Percentiles rank a stretch among this genome's conserved stretches.
These are phyloP conservation scores for Dipteronia sinensis DNA, from an alignment of 345 rosid species.

Conservation along the genomic window DNA sequence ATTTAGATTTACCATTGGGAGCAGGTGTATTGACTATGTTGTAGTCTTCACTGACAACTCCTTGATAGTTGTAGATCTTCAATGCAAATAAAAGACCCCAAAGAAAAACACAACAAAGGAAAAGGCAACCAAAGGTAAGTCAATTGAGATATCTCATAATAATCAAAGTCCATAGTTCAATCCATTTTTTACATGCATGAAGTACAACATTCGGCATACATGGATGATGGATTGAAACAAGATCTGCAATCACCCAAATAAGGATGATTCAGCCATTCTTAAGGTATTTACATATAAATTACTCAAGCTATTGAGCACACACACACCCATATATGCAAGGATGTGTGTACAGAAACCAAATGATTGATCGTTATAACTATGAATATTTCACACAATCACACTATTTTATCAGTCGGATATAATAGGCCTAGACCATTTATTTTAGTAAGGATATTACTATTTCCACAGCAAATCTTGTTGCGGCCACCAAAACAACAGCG, in stretches of 20 bases:
- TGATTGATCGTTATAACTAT: neutral
- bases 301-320: neutral
- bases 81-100: neutral
- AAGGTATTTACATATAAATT: neutral
- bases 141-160: conserved; percentile 18
- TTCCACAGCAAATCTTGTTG: neutral
- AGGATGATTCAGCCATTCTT: neutral
- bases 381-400: too few species aligned
- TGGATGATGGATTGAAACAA: neutral
- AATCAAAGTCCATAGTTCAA: neutral
- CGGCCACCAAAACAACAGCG: neutral
- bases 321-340: neutral
- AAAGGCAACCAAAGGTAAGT: conserved; percentile 19
- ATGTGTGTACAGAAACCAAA: neutral
- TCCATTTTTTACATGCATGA: neutral
- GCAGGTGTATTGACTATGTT: conserved; percentile 90
- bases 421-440: neutral
- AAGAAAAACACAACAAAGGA: conserved; percentile 12
- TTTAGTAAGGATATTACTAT: neutral
- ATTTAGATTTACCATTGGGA: conserved; percentile 57
- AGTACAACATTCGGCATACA: neutral
- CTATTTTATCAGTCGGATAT: neutral
- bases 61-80: conserved; percentile 96
- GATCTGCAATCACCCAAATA: neutral
- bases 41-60: conserved; percentile 80